Percentiles rank a stretch among this genome's conserved stretches.
These are phyloP conservation scores for Pythium brachiatum DNA, from an alignment of 352 stramenopile species.

Conservation along the genomic window DNA sequence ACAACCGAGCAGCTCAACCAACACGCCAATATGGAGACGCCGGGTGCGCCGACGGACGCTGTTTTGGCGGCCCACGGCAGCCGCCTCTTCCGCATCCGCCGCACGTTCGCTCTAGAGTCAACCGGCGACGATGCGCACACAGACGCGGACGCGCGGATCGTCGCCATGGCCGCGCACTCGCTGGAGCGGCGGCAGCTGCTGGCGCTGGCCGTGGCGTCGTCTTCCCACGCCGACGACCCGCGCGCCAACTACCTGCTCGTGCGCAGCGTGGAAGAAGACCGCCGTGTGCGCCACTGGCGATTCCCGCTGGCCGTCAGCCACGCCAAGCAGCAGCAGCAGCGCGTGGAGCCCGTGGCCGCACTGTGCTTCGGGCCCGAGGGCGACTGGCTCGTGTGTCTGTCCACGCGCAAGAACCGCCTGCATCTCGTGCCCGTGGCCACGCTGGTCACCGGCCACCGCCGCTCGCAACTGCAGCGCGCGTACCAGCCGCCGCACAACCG, in stretches of 20 bases:
- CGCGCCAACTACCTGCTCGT: slow-evolving; percentile 57
- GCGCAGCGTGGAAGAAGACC: slow-evolving; percentile 75
- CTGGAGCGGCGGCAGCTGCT: slow-evolving; percentile 74
- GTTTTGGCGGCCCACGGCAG: slow-evolving; percentile 33
- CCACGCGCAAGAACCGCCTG: slow-evolving; percentile 70
- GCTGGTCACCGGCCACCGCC: slow-evolving; percentile 57
- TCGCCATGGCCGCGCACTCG: slow-evolving; percentile 65
- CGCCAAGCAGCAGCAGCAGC: slow-evolving; percentile 51
- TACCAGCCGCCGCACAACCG: slow-evolving; percentile 50
- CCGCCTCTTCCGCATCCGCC: slow-evolving; percentile 75
- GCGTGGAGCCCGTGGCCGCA: slow-evolving; percentile 52
- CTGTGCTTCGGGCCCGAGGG: slow-evolving; percentile 81
- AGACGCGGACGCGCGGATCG: slow-evolving; percentile 31
- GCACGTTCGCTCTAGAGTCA: slow-evolving; percentile 43
- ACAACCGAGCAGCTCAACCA: neutral
- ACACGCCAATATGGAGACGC: no score
- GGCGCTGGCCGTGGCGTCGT: slow-evolving; percentile 49
- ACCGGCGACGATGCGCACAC: neutral
- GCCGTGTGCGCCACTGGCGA: slow-evolving; percentile 62
- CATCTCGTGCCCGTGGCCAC: slow-evolving; percentile 69
- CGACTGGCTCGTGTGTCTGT: slow-evolving; percentile 83
- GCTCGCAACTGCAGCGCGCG: slow-evolving; percentile 51
- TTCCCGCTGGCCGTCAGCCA: slow-evolving; percentile 58
- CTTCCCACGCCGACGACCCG: neutral
- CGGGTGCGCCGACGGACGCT: neutral